Percentiles rank a stretch among this genome's conserved stretches.
These are phyloP conservation scores for Bonia amplexicaulis DNA, from an alignment of 176 grass and related monocot genomes.

Conservation along the genomic window DNA sequence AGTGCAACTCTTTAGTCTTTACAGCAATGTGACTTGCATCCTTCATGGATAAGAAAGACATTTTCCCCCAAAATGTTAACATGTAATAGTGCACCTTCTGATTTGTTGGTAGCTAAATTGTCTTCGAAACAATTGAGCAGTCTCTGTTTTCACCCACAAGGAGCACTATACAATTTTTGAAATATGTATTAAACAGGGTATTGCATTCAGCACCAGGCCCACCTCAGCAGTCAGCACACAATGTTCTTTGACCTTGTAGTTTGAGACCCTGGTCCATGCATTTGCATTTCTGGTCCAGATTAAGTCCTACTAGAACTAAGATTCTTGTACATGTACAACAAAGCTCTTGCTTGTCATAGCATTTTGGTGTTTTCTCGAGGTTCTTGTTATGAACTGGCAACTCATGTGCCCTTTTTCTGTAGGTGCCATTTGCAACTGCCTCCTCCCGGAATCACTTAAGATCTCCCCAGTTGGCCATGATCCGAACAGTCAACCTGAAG, in stretches of 20 bases:
- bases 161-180: not conserved
- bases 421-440: constrained; percentile 91
- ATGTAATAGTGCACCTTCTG: not conserved
- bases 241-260: not conserved
- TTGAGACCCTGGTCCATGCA: not conserved
- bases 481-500: constrained; percentile 58
- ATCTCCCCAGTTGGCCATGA: constrained; percentile 73
- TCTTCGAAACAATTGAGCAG: not conserved
- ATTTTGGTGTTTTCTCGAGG: not conserved
- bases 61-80: not conserved
- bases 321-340: not conserved
- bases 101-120: not conserved
- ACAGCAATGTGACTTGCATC: not conserved
- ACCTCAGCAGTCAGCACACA: not conserved
- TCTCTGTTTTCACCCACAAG: not conserved
- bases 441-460: constrained; percentile 82
- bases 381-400: not conserved
- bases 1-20: constrained; percentile 1
- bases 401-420: not conserved
- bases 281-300: not conserved
- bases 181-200: not conserved
- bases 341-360: not conserved
- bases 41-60: not conserved
- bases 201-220: not conserved
- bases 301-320: not conserved